Percentiles rank a stretch among this genome's conserved stretches.
Conservation (phyloP, 768 basidiomycete species). For the Glaciozyma martinii region DNA sequence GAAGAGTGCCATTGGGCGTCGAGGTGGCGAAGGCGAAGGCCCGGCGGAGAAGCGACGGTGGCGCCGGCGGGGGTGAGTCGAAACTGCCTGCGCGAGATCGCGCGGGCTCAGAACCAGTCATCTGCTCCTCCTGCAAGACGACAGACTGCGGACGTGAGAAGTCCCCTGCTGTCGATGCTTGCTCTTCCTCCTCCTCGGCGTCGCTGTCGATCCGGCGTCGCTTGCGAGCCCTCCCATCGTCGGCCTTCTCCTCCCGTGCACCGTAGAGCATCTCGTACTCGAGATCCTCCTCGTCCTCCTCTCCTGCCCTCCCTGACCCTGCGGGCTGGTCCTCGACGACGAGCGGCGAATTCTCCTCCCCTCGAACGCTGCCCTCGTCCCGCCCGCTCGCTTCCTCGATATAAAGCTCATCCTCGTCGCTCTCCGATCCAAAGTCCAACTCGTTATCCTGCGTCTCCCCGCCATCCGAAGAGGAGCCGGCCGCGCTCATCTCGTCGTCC, state of each 20-base stretch:
- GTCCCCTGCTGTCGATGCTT: background rate
- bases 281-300: background rate
- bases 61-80: too few species aligned
- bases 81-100: background rate
- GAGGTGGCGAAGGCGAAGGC: too few species aligned
- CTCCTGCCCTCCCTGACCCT: background rate
- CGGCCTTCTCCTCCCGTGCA: background rate
- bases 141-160: background rate
- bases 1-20: too few species aligned
- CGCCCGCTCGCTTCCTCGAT: background rate
- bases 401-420: background rate
- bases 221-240: background rate
- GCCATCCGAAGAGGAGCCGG: background rate
- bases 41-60: too few species aligned
- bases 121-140: background rate
- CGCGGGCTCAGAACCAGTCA: background rate
- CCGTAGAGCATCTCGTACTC: background rate
- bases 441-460: background rate
- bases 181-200: background rate
- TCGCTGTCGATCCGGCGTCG: background rate
- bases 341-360: background rate
- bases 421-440: background rate
- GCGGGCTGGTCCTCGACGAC: background rate
- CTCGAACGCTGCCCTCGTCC: background rate
- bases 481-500: slow-evolving; percentile 4